Evolutionary conservation across 1,139 yeast genomes (phyloP).

Genomic region (Taphrina confusa): DNA sequence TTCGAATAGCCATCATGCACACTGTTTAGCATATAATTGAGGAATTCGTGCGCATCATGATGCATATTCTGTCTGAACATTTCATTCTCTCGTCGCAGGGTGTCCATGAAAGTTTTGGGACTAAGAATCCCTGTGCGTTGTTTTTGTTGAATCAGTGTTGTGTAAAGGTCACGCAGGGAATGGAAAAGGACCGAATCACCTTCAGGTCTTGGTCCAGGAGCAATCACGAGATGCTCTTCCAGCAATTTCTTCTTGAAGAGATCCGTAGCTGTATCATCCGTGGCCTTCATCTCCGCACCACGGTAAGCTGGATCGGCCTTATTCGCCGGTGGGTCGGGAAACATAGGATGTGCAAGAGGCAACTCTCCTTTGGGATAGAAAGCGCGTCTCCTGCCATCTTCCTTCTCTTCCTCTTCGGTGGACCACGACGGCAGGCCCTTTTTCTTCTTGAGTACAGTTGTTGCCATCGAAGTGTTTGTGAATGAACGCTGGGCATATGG

Average conservation of each 20-base stretch:
- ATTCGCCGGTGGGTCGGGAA: conserved; percentile 22
- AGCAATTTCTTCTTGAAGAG: conserved; percentile 24
- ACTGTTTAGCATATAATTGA: conserved; percentile 80
- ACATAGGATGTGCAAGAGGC: conserved; percentile 23
- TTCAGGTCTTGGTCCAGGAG: conserved; percentile 50
- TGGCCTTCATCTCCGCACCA: conserved; percentile 29
- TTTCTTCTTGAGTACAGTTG: conserved; percentile 24
- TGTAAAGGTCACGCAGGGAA: conserved; percentile 80
- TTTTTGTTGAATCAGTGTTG: conserved; percentile 71
- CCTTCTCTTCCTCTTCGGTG: conserved; percentile 30
- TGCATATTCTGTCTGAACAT: conserved; percentile 85
- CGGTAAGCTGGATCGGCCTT: conserved; percentile 11
- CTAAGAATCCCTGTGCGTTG: conserved; percentile 80
- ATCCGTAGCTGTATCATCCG: conserved; percentile 34
- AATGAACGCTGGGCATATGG: conserved; percentile 30
- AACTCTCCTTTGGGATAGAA: conserved; percentile 18
- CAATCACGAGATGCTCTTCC: conserved; percentile 42
- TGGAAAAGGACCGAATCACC: conserved; percentile 63
- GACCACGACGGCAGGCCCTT: conserved; percentile 27
- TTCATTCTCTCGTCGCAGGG: conserved; percentile 70
- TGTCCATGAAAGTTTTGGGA: conserved; percentile 70
- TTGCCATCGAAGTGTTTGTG: conserved; percentile 9
- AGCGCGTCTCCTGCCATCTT: conserved; percentile 17
- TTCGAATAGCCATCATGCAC: conserved; percentile 68
- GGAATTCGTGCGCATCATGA: conserved; percentile 96